Evolutionary conservation across 805 yeast genomes (phyloP).

Genomic region (Cyberlindnera euphorbiiphila): DNA sequence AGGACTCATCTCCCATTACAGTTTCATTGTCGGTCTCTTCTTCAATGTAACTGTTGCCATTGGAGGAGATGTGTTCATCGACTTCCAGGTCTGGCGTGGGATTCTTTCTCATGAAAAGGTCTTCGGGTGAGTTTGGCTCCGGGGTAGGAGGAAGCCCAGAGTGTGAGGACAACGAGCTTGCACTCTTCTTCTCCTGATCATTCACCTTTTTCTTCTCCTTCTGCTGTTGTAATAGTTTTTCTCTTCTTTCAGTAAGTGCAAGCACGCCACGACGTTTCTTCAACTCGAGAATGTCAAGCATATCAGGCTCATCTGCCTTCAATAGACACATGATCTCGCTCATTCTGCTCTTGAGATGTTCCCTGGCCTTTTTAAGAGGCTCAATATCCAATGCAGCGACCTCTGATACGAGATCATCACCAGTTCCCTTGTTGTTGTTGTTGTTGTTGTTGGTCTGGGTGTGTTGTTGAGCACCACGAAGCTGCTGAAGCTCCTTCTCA

Average conservation of each 20-base stretch:
- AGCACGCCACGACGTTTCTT: slow-evolving; percentile 13
- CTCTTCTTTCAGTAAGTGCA: slow-evolving; percentile 5
- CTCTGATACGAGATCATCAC: neutral
- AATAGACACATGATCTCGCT: slow-evolving; percentile 26
- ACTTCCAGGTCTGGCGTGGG: neutral
- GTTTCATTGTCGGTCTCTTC: slow-evolving; percentile 13
- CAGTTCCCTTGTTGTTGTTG: neutral
- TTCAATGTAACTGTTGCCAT: neutral
- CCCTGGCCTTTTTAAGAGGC: slow-evolving; percentile 25
- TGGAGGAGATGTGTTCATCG: neutral
- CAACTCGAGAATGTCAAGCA: slow-evolving; percentile 9
- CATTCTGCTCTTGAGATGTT: slow-evolving; percentile 27
- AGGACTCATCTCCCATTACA: slow-evolving; percentile 11
- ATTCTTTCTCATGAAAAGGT: slow-evolving; percentile 1
- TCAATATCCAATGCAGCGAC: slow-evolving; percentile 7
- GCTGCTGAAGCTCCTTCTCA: slow-evolving; percentile 8
- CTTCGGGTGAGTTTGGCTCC: slow-evolving; percentile 8
- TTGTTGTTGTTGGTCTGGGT: neutral
- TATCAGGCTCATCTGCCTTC: slow-evolving; percentile 21
- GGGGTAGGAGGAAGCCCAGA: slow-evolving; percentile 7
- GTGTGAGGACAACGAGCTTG: neutral
- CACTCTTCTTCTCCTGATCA: too few relatives aligned
- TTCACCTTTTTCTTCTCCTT: too few relatives aligned
- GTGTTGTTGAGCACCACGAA: too few relatives aligned
- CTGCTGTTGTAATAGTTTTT: too few relatives aligned